phyloP scores from a whole-genome alignment of 2,329 filamentous ascomycete genomes.

The Rugonectria rugulosa region DNA sequence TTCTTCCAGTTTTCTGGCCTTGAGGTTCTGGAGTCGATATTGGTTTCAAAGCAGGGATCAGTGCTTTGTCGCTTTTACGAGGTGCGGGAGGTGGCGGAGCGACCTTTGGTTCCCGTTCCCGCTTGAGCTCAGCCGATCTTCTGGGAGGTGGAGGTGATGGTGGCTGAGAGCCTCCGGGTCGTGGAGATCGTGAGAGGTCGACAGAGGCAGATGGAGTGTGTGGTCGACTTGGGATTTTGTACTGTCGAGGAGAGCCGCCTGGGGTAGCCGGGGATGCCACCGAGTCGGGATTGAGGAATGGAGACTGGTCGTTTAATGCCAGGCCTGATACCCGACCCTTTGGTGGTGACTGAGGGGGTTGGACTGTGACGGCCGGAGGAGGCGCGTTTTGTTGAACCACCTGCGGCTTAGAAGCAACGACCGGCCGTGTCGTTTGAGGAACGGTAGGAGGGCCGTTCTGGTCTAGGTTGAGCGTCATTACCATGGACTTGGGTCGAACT shows the following conservation, averaged over 20 bases:
- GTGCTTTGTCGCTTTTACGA: conserved; percentile 71
- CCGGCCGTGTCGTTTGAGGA: conserved; percentile 37
- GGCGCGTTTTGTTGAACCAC: conserved; percentile 29
- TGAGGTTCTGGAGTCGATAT: conserved; percentile 21
- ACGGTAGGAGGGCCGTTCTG: conserved; percentile 38
- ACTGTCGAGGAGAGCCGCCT: conserved; percentile 53
- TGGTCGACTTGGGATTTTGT: conserved; percentile 63
- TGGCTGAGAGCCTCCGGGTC: conserved; percentile 56
- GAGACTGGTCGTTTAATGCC: conserved; percentile 50
- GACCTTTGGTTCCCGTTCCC: conserved; percentile 54
- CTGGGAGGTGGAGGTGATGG: conserved; percentile 71
- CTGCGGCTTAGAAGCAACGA: conserved; percentile 34
- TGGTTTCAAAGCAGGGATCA: conserved; percentile 42
- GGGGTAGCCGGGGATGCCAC: conserved; percentile 51
- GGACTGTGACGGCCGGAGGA: conserved; percentile 71
- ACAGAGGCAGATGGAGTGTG: conserved; percentile 57
- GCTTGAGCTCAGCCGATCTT: conserved; percentile 65
- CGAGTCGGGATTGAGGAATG: conserved; percentile 58
- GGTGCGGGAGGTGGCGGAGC: conserved; percentile 77
- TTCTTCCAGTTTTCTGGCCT: conserved; percentile 20
- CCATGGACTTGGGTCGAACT: conserved; percentile 36
- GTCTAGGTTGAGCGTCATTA: conserved; percentile 27
- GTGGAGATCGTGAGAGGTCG: conserved; percentile 52
- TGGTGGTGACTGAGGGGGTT: conserved; percentile 75
- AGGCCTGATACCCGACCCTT: conserved; percentile 52